Evolutionary conservation across 83 land plant species (phyloP).

Genomic region (Picea engelmannii): DNA sequence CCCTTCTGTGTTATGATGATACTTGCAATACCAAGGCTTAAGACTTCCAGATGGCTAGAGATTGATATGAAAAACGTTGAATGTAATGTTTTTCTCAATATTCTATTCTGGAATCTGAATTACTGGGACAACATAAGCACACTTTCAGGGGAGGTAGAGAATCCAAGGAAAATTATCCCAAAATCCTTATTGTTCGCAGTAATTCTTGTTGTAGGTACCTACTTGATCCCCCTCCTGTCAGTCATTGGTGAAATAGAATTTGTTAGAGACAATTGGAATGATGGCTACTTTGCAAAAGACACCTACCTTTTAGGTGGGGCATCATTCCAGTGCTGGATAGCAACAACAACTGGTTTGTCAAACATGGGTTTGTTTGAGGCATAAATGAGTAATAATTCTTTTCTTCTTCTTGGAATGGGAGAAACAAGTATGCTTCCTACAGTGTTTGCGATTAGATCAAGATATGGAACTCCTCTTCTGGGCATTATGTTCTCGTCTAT

Average conservation of each 20-base stretch:
- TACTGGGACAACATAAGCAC: no score
- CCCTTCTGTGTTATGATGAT: slow-evolving; percentile 43
- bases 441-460: slow-evolving; percentile 55
- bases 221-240: no score
- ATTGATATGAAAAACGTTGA: slow-evolving; percentile 19
- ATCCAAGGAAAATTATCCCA: no score
- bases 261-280: no score
- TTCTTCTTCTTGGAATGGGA: slow-evolving; percentile 86
- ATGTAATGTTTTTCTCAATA: slow-evolving; percentile 35
- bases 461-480: slow-evolving; percentile 4
- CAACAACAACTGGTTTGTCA: slow-evolving; percentile 70
- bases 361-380: no score
- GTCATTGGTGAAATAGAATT: no score
- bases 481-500: slow-evolving; percentile 76
- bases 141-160: no score
- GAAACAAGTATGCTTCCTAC: slow-evolving; percentile 15
- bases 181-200: slow-evolving; percentile 45
- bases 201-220: slow-evolving; percentile 47
- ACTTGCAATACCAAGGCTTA: no score
- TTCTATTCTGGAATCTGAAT: no score
- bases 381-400: slow-evolving; percentile 39
- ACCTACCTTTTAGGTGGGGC: slow-evolving; percentile 68
- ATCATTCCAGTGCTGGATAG: slow-evolving; percentile 73
- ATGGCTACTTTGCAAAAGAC: slow-evolving; percentile 62
- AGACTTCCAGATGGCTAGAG: slow-evolving; percentile 44